Evolutionary conservation across 2,329 filamentous ascomycete species (phyloP).

Genomic region (Teratosphaeria pseudoeucalypti): DNA sequence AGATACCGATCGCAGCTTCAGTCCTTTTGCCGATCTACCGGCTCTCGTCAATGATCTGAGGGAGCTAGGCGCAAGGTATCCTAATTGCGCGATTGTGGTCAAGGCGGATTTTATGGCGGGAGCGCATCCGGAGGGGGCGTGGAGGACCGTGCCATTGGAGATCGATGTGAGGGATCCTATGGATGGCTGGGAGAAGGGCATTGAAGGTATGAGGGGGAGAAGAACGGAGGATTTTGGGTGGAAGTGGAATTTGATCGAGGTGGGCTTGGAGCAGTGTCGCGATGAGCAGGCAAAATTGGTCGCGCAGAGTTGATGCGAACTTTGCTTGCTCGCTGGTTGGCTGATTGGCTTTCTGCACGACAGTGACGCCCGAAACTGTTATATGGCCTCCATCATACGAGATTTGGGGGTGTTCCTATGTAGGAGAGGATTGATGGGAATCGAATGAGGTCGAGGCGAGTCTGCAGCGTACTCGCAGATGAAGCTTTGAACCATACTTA

Average conservation of each 20-base stretch:
- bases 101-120: not conserved
- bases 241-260: not conserved
- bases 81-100: not conserved
- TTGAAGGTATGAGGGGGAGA: not conserved
- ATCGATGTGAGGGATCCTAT: not conserved
- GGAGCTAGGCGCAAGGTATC: not conserved
- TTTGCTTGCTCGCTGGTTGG: not conserved
- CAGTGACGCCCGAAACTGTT: not conserved
- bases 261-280: not conserved
- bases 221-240: not conserved
- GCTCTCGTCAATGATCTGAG: not conserved
- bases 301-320: not conserved
- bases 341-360: not conserved
- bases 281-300: not conserved
- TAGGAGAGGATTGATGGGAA: not conserved
- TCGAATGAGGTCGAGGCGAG: not conserved
- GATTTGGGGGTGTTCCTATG: too few relatives aligned
- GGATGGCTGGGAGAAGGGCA: not conserved
- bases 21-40: not conserved
- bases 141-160: not conserved
- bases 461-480: not conserved
- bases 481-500: not conserved
- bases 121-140: not conserved
- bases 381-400: too few relatives aligned
- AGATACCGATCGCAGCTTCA: not conserved